phyloP scores from a whole-genome alignment of 116 monocot species.

The Thalassia testudinum region DNA sequence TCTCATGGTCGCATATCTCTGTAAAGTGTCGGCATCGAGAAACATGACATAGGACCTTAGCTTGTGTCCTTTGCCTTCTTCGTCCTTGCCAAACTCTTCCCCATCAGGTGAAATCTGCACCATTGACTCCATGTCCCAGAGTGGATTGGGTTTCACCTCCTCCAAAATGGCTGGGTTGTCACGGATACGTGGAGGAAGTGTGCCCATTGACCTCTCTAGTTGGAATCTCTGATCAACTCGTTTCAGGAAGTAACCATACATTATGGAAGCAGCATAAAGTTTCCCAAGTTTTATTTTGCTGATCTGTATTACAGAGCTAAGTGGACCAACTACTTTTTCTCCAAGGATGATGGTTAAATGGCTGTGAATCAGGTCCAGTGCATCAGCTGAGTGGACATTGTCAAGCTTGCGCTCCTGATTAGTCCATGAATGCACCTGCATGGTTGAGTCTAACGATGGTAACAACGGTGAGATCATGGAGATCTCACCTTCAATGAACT shows the following conservation, averaged over 20 bases:
- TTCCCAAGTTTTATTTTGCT: too few species aligned
- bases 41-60: conserved; percentile 74
- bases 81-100: conserved; percentile 6
- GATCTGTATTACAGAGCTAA: conserved; percentile 43
- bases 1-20: too few species aligned
- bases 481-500: conserved; percentile 47
- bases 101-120: too few species aligned
- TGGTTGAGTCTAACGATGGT: conserved; percentile 21
- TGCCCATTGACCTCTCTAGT: too few species aligned
- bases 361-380: conserved; percentile 82
- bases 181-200: conserved; percentile 21
- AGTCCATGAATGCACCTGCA: too few species aligned
- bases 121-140: conserved; percentile 88
- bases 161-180: conserved; percentile 22
- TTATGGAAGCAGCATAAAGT: too few species aligned
- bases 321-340: conserved; percentile 49
- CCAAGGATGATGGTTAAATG: conserved; percentile 71
- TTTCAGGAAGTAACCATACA: too few species aligned
- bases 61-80: conserved; percentile 19
- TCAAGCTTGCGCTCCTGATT: conserved; percentile 71
- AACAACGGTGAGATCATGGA: conserved; percentile 52
- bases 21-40: conserved; percentile 81
- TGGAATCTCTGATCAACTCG: too few species aligned
- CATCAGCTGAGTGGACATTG: conserved; percentile 66
- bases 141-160: conserved; percentile 43